Base-by-base conservation (phyloP, 2,329 filamentous ascomycete genomes). In the Botrytis aclada region DNA sequence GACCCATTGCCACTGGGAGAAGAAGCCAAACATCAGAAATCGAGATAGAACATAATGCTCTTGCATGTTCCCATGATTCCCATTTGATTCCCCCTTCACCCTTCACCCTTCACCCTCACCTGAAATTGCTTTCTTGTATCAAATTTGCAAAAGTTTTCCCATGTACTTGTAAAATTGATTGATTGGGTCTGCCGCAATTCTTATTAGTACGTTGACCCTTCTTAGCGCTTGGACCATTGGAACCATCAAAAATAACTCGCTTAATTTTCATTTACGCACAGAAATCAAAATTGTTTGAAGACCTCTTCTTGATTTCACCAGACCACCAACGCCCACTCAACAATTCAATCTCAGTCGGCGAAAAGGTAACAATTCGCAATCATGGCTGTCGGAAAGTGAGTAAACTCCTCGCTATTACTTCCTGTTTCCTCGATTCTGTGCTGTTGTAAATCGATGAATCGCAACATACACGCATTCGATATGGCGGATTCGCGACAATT, bases 321-420 rank as follows among this genome's bases (percentile, higher is more conserved):
- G 70, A 72, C 64, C 70, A 72, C 70, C 62, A 72, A 72, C 70
- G 70, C 70, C 70, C 61, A 72, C 51, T 67, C 66, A 70, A 70
- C 56, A 75, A 73, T 64, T 69, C 71, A 69, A 64, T 73, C 75
- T 73, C 72, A 75, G 71, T 74, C 74, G 75, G 76, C 79, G 79
- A 80, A 74, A 73, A 78, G 75, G 75, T 77, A 79, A 80, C 75
- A 74, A 85, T 85, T 89, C 88, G 87, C 87, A 90, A 90, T 85
- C 85, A 92, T 94, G 92, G 92, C 92, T 89, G 92, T 94, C 86
- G 92, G 92, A 88, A 94, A 94, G 88, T 90, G 84, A 86, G 88
- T 85, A 70, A 71, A 74, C 32, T 71, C 74, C 75, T 76, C 72
- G 29, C 61, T 64, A 39, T 73, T 56, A 71, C 66, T 60, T 56